Base-by-base conservation (phyloP, 208 protist species). In the Angomonas deanei region DNA sequence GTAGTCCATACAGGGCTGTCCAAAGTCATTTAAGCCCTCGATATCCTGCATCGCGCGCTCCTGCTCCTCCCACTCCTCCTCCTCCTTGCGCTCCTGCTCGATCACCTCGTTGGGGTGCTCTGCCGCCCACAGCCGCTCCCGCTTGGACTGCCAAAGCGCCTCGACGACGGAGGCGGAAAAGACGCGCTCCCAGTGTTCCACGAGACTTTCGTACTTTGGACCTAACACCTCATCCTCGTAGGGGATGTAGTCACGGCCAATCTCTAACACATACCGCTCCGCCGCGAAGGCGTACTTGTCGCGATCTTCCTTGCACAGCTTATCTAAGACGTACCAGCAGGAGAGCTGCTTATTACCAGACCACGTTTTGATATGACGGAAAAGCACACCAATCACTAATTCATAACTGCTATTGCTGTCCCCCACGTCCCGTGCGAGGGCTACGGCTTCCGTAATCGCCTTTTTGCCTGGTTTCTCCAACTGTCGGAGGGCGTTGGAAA, bases 1-100 rank as follows among this genome's bases (percentile, higher is more conserved):
- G 70, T 94, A 97, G 64, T 93, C 91, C 54, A 94, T 88, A 71
- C 91, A 97, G 13, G 91, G 91, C 79, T 93, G 91, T 0, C 86
- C 88, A 76, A 88, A 94, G 76, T 91, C 80, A 70, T 96, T 88
- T 13, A 96, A 79, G 34, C 87, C 87, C 67, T 91, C 84, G n/a
- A 84, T 85, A 64, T 96, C 87, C 39, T 93, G 72, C 57, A 88
- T 47, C 23, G 70, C 74, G 47, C 55, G 62, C 71, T 96, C 91
- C 74, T 92, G 82, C 28, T 57, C 60, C 17, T 75, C 76, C 87
- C 91, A 96, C 64, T 84, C 76, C 34, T 47, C 59, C 72, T 96
- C 91, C 75, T 96, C 91, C 17, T 78, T 80, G 42, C 66, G 46
- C 55, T 84, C 70, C 74, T 90, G 87, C 70, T 65, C 57, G 17